Base-by-base conservation (phyloP, 2,329 filamentous ascomycete genomes). In the Colletotrichum musicola region DNA sequence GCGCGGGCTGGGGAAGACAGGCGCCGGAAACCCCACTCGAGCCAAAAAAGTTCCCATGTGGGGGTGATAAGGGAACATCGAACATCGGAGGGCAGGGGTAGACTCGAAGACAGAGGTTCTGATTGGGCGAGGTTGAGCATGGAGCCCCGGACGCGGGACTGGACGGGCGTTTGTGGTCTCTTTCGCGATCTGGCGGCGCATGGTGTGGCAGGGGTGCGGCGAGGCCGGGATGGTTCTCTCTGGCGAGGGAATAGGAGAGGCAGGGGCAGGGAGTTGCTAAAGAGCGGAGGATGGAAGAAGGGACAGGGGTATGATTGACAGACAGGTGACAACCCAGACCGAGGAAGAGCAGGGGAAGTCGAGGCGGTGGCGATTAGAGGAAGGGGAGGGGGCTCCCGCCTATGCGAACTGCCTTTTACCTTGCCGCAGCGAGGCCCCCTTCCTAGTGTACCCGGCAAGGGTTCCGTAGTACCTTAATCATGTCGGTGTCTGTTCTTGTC, bases 21-120 rank as follows among this genome's bases (percentile, higher is more conserved):
- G 20, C 46, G 44, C 13, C 4, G 60, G 60, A 44, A 35, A 35
- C 30, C 30, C 67, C 67, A 66, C 56, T 47, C 57, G 27, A 57
- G 62, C 56, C 66, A 61, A 66, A 67, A 67, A 69, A 67, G 63
- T 69, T 69, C 62, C 62, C 57, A 67, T 20, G 63, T 62, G 62
- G 62, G 67, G 62, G 62, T 62, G 67, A 67, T 66, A 67, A 69
- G 67, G 57, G 56, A 53, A 49, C 30, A 35, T 35, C 30, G 30
- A 35, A 10, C 30, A 35, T 35, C 30, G 30, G 30, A 35, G 30
- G 30, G 30, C 30, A 35, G 30, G 30, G 30, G 27, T 7, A 10
- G 30, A 46, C 4, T 16, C 44, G 6, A n/a, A 9, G 44, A 10
- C 7, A 10, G 6, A 9, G 6, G 30, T 10, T 35, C 10, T 64